phyloP scores from a whole-genome alignment of 805 yeast species.

The Torulaspora microellipsoides region DNA sequence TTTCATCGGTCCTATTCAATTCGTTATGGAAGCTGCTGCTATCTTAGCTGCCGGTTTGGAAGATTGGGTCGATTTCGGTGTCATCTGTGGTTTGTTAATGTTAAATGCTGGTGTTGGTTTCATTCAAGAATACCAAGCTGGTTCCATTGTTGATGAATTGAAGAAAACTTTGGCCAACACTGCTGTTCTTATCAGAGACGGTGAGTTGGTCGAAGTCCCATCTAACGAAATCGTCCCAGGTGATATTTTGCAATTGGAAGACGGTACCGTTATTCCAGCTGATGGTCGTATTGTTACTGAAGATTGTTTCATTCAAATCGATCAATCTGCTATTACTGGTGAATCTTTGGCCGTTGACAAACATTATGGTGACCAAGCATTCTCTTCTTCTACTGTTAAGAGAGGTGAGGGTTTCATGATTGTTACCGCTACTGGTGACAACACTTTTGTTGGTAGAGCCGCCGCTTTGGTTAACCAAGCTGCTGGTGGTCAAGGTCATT shows the following conservation, averaged over 20 bases:
- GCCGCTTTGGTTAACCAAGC: constrained; percentile 96
- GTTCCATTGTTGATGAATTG: constrained; percentile 94
- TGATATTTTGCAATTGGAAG: constrained; percentile 88
- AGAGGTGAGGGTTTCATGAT: constrained; percentile 94
- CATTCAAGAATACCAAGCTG: constrained; percentile 96
- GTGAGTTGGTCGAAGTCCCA: constrained; percentile 67
- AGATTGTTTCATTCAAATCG: constrained; percentile 82
- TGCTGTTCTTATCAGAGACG: constrained; percentile 82
- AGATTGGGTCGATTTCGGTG: constrained; percentile 99
- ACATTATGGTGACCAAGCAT: constrained; percentile 78
- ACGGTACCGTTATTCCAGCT: constrained; percentile 88
- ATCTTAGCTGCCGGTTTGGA: constrained; percentile 91
- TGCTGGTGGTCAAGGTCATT: constrained; percentile 89
- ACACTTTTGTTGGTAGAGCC: constrained; percentile 95
- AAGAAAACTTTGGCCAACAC: constrained; percentile 91
- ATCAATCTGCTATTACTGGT: constrained; percentile 97
- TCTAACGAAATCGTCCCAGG: constrained; percentile 91
- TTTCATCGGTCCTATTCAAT: constrained; percentile 93
- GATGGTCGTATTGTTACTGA: constrained; percentile 88
- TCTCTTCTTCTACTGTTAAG: constrained; percentile 92
- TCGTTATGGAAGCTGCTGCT: constrained; percentile 97
- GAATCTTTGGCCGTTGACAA: constrained; percentile 95
- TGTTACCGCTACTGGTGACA: constrained; percentile 93
- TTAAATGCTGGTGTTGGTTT: constrained; percentile 93
- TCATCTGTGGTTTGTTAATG: constrained; percentile 78